Evolutionary conservation across 192 early-diverging fungal species (phyloP).

Genomic region (Backusella sp.): DNA sequence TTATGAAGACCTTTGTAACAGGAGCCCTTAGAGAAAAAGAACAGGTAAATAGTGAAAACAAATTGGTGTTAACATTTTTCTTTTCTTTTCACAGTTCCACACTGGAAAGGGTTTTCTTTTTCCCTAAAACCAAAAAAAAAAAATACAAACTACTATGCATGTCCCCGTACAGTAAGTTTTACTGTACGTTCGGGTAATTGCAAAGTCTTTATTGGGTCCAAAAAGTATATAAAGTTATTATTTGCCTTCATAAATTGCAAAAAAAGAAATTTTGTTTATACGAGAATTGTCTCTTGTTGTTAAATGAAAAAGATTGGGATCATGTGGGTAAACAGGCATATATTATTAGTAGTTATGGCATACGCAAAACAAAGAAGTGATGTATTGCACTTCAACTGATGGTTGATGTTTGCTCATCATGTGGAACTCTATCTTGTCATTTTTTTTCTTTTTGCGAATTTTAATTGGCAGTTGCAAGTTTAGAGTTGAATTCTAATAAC

Average conservation of each 20-base stretch:
- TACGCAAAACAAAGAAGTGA: background rate
- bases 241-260: slow-evolving; percentile 1
- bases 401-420: background rate
- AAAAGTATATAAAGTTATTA: slow-evolving; percentile 11
- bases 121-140: background rate
- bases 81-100: slow-evolving; percentile 3
- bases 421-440: slow-evolving; percentile 10
- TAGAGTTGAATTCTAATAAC: background rate
- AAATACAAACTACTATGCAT: slow-evolving; percentile 12
- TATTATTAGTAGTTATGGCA: slow-evolving; percentile 12
- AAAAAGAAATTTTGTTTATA: slow-evolving; percentile 8
- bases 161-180: slow-evolving; percentile 11
- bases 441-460: background rate
- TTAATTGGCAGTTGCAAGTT: background rate
- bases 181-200: slow-evolving; percentile 17
- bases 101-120: background rate
- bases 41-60: slow-evolving; percentile 24
- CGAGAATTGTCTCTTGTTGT: slow-evolving; percentile 1
- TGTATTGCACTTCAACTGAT: background rate
- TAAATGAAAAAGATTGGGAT: background rate
- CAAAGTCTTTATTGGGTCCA: slow-evolving; percentile 13
- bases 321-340: slow-evolving; percentile 1
- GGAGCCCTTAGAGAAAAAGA: slow-evolving; percentile 28
- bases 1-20: slow-evolving; percentile 29
- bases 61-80: background rate